A percentile compares a stretch with the other conserved stretches of the same genome.
Conservation (phyloP, 2,329 filamentous ascomycete genomes). For the Daldinia eschscholtzii region DNA sequence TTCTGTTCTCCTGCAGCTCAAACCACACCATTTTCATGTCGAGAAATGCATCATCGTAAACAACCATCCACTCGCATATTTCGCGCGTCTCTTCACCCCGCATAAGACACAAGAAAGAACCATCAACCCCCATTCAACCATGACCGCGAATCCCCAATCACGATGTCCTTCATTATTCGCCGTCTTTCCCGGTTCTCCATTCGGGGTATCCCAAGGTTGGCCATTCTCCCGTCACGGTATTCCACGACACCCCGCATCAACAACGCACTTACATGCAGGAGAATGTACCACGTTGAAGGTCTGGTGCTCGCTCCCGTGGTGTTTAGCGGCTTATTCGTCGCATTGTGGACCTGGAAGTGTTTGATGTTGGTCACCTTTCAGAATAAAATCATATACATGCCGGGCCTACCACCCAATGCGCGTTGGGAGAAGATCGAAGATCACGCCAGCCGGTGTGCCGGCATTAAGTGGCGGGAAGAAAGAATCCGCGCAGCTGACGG, state of each 20-base stretch:
- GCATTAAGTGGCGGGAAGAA: conserved; percentile 76
- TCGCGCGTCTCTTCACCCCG: conserved; percentile 35
- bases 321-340: conserved; percentile 74
- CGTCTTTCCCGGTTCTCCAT: conserved; percentile 33
- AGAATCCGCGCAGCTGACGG: conserved; percentile 72
- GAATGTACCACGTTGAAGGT: conserved; percentile 55
- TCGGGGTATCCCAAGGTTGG: conserved; percentile 29
- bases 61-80: conserved; percentile 39
- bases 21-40: conserved; percentile 28
- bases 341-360: conserved; percentile 76
- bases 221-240: conserved; percentile 39
- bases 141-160: conserved; percentile 41
- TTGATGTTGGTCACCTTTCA: conserved; percentile 82
- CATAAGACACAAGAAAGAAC: conserved; percentile 23
- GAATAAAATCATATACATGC: conserved; percentile 86
- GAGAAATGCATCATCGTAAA: conserved; percentile 37
- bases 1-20: conserved; percentile 23
- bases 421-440: conserved; percentile 75
- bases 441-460: conserved; percentile 70
- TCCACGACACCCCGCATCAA: conserved; percentile 42
- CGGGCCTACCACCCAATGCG: conserved; percentile 78
- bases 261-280: conserved; percentile 44
- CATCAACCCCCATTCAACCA: conserved; percentile 28
- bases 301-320: conserved; percentile 74
- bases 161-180: conserved; percentile 40